phyloP scores from a whole-genome alignment of 1,284 basidiomycete species.

The Phlebopus sp. region DNA sequence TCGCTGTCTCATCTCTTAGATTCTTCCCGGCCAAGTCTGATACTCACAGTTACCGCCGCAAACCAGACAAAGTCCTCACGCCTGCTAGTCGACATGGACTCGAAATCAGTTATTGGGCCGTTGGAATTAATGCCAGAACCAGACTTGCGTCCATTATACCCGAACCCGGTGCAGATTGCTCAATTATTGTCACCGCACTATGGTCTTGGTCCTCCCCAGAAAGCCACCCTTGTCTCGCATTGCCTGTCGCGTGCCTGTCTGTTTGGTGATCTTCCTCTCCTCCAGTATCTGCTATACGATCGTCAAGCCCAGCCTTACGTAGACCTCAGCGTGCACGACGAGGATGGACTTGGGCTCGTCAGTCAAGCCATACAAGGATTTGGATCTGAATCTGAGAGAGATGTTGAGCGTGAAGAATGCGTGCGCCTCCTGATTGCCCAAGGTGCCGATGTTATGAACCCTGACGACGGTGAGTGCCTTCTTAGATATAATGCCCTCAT shows the following conservation, averaged over 20 bases:
- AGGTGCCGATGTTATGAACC: conserved; percentile 64
- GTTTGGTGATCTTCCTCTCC: conserved; percentile 69
- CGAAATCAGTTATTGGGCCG: conserved; percentile 12
- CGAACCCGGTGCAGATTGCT: conserved; percentile 59
- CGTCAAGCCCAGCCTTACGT: conserved; percentile 65
- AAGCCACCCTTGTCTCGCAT: conserved; percentile 65
- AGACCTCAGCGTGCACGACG: conserved; percentile 71
- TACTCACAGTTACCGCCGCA: too few species aligned
- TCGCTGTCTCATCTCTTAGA: too few species aligned
- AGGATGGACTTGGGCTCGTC: conserved; percentile 79
- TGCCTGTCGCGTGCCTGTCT: conserved; percentile 69
- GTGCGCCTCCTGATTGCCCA: conserved; percentile 78
- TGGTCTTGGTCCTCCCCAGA: conserved; percentile 65
- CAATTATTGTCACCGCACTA: conserved; percentile 62
- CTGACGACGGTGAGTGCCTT: conserved; percentile 60
- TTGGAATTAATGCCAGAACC: conserved; percentile 66
- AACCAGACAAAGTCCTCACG: too few species aligned
- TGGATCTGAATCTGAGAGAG: conserved; percentile 76
- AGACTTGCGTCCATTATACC: conserved; percentile 74
- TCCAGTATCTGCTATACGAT: conserved; percentile 72
- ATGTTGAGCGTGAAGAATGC: conserved; percentile 85
- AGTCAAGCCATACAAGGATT: conserved; percentile 82
- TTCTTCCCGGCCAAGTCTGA: too few species aligned
- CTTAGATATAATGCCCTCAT: conserved; percentile 1
- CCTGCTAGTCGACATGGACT: conserved; percentile 9